These are phyloP conservation scores for Penicillium sp. DNA, from an alignment of 2,329 filamentous ascomycete genomes.

Conservation along the genomic window DNA sequence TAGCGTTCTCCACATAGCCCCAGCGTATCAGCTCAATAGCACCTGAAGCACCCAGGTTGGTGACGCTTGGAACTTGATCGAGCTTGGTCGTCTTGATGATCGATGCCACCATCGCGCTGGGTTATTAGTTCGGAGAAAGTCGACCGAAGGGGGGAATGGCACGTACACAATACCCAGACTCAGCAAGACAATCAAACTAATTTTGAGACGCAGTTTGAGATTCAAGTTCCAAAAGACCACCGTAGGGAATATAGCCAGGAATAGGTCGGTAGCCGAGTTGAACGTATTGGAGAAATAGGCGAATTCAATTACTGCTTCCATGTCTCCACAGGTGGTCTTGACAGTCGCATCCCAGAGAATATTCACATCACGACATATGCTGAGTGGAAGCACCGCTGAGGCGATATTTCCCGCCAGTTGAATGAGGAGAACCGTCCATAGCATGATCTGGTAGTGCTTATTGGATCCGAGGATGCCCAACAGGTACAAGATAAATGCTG, in stretches of 20 bases:
- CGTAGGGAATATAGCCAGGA: constrained; percentile 28
- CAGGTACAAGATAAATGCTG: constrained; percentile 26
- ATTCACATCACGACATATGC: constrained; percentile 22
- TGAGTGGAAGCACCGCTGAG: constrained; percentile 26
- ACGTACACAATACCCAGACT: constrained; percentile 28
- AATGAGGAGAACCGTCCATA: constrained; percentile 23
- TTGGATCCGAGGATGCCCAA: constrained; percentile 25
- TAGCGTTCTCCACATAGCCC: constrained; percentile 26
- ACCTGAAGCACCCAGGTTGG: constrained; percentile 22
- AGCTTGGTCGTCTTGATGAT: constrained; percentile 31
- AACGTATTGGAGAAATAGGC: constrained; percentile 29
- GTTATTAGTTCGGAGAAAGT: constrained; percentile 1
- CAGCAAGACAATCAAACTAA: constrained; percentile 25
- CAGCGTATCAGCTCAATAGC: constrained; percentile 27
- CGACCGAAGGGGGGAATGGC: not conserved
- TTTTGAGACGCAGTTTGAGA: constrained; percentile 26
- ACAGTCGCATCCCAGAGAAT: constrained; percentile 23
- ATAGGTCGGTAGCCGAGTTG: constrained; percentile 27
- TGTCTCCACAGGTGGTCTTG: constrained; percentile 24
- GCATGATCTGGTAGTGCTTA: constrained; percentile 15
- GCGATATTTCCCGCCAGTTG: constrained; percentile 25
- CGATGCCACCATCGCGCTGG: constrained; percentile 30
- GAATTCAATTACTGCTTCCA: constrained; percentile 20
- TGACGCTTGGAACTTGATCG: constrained; percentile 22
- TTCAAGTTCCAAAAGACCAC: constrained; percentile 30